These are phyloP conservation scores for Arctostaphylos glauca DNA, from an alignment of 148 eudicot species.

Conservation along the genomic window DNA sequence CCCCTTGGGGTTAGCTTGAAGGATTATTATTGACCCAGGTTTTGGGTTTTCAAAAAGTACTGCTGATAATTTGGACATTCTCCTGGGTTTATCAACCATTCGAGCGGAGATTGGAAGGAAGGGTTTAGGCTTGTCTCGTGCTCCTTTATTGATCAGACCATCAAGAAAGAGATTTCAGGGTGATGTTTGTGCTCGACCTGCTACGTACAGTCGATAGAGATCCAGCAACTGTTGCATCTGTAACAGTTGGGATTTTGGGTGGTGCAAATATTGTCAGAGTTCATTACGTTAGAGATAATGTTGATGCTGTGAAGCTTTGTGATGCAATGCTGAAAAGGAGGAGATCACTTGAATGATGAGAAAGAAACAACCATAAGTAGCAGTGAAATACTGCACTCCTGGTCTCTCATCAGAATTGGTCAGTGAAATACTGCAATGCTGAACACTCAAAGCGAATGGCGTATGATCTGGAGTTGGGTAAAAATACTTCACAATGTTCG, in stretches of 20 bases:
- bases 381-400: too few relatives aligned
- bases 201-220: constrained; percentile 68
- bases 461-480: too few relatives aligned
- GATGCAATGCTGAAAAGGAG: constrained; percentile 65
- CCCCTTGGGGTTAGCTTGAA: too few relatives aligned
- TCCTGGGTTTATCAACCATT: constrained; percentile 47
- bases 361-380: neutral
- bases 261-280: constrained; percentile 92
- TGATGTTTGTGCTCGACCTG: constrained; percentile 54
- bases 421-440: too few relatives aligned
- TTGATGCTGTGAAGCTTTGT: constrained; percentile 73
- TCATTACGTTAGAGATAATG: constrained; percentile 65
- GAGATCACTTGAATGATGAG: constrained; percentile 12
- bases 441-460: too few relatives aligned
- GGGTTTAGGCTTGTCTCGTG: constrained; percentile 62
- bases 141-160: constrained; percentile 76
- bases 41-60: constrained; percentile 90
- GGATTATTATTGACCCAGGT: constrained; percentile 77
- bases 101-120: constrained; percentile 62
- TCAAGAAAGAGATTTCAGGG: constrained; percentile 88
- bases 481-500: too few relatives aligned
- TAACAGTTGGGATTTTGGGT: constrained; percentile 63
- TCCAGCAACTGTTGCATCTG: constrained; percentile 69
- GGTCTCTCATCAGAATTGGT: too few relatives aligned
- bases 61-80: constrained; percentile 66